Evolutionary conservation across 2,329 filamentous ascomycete genomes (phyloP).

Genomic region (Alternaria viburni): DNA sequence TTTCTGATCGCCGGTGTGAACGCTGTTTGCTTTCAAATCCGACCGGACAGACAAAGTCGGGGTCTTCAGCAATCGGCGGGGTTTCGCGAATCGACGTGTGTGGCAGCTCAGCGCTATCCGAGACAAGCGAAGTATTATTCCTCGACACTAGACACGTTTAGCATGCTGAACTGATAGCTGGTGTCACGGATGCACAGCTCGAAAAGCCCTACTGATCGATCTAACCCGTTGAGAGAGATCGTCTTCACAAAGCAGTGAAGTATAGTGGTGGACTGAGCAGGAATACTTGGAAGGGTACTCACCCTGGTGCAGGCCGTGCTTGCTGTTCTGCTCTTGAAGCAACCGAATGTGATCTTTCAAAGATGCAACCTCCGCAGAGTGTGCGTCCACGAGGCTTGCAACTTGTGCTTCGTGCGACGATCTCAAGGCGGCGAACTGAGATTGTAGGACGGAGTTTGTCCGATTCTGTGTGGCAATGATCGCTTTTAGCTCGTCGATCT

Average conservation of each 20-base stretch:
- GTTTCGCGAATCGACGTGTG: slow-evolving; percentile 31
- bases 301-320: slow-evolving; percentile 36
- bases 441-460: slow-evolving; percentile 41
- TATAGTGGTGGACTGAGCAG: background rate
- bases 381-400: slow-evolving; percentile 45
- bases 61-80: slow-evolving; percentile 23
- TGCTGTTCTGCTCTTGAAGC: slow-evolving; percentile 45
- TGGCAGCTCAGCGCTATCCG: slow-evolving; percentile 30
- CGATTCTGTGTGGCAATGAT: slow-evolving; percentile 41
- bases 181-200: slow-evolving; percentile 12
- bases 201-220: background rate
- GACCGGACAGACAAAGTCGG: slow-evolving; percentile 26
- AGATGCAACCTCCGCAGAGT: slow-evolving; percentile 49
- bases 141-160: slow-evolving; percentile 33
- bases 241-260: background rate
- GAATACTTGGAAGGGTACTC: slow-evolving; percentile 10
- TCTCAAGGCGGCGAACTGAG: slow-evolving; percentile 46
- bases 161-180: slow-evolving; percentile 16
- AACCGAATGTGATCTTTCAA: slow-evolving; percentile 47
- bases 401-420: slow-evolving; percentile 50
- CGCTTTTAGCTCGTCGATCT: slow-evolving; percentile 36
- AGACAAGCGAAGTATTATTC: slow-evolving; percentile 33
- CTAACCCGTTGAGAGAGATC: background rate
- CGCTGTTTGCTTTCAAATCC: slow-evolving; percentile 36
- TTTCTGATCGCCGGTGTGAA: slow-evolving; percentile 23